Evolutionary conservation across 108 stramenopile species (phyloP), one percentile per base, ranked within the genome.

Genomic region (Skeletonema grethae): DNA sequence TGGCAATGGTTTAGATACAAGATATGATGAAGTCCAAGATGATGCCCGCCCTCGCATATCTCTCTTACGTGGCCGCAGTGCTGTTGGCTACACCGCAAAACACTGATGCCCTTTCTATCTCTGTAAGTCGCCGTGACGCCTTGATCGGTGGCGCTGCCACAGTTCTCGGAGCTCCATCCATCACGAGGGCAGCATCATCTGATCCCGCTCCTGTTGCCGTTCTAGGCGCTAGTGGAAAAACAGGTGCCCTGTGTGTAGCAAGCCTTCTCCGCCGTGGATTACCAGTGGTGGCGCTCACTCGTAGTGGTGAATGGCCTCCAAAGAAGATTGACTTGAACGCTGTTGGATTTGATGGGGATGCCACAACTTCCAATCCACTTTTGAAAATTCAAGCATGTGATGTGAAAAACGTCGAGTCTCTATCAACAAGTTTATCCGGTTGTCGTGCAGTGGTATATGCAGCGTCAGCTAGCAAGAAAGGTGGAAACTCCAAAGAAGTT

Each of bases 401-500:
- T 75, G 67, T 66, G 7, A 71, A 69, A 25, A 67, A 80, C 63
- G 56, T 64, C 16, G 38, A 58, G 16, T 72, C 71, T 45, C 65
- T 78, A 4, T 13, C 30, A 4, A n/a, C 55, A 8, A 63, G 35
- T 35, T 15, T 78, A 13, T 31, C 65, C 11, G 77, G 77, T 53
- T 73, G 85, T 48, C 62, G 70, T 50, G 70, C 69, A 16, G 74
- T 85, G 28, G 73, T 86, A 43, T 86, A 86, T 73, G 73, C 82
- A 57, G 85, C 85, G 41, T 86, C 85, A 18, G 85, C 85, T 13
- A 69, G 65, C 45, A 80, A 83, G 50, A 63, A 76, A 31, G 85
- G 83, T 36, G 83, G 83, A 0, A 77, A 72, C 34, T 10, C 75
- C 10, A 59, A 45, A 10, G 75, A 65, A 10, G 62, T 84, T 9